A percentile compares a stretch with the other conserved stretches of the same genome.
Conservation (phyloP, 1,284 basidiomycete genomes). For the Xanthoconium separans region DNA sequence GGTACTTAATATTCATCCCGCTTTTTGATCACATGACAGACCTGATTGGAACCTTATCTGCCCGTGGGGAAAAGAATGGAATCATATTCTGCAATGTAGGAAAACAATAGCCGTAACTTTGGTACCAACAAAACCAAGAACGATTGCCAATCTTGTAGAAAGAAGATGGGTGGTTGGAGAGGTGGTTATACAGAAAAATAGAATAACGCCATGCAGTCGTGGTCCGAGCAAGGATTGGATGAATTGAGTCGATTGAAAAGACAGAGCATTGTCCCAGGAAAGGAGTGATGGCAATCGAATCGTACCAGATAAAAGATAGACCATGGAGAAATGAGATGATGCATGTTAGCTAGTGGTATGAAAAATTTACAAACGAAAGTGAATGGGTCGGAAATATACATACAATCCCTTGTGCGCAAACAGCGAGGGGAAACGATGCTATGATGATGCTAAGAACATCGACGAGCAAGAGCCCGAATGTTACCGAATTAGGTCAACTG, state of each 20-base stretch:
- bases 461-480: background rate
- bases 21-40: conserved; percentile 27
- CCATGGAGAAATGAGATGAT: conserved; percentile 16
- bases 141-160: conserved; percentile 9
- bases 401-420: conserved; percentile 5
- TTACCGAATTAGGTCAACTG: conserved; percentile 55
- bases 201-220: conserved; percentile 24
- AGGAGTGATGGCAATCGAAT: conserved; percentile 23
- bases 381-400: conserved; percentile 4
- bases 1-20: no score
- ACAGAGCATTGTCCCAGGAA: conserved; percentile 28
- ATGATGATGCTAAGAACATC: conserved; percentile 4
- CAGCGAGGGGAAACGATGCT: conserved; percentile 1
- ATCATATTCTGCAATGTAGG: conserved; percentile 29
- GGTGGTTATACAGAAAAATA: conserved; percentile 18
- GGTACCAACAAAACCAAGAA: conserved; percentile 29
- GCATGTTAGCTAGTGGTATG: conserved; percentile 21
- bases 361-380: conserved; percentile 20
- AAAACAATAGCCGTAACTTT: conserved; percentile 18
- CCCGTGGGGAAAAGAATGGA: conserved; percentile 11
- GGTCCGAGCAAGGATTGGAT: conserved; percentile 31
- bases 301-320: conserved; percentile 21
- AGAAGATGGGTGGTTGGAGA: conserved; percentile 8
- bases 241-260: conserved; percentile 10
- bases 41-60: background rate